Evolutionary conservation across 345 rosid species (phyloP), one percentile per base, ranked within the genome.

Genomic region (Ceriops decandra): DNA sequence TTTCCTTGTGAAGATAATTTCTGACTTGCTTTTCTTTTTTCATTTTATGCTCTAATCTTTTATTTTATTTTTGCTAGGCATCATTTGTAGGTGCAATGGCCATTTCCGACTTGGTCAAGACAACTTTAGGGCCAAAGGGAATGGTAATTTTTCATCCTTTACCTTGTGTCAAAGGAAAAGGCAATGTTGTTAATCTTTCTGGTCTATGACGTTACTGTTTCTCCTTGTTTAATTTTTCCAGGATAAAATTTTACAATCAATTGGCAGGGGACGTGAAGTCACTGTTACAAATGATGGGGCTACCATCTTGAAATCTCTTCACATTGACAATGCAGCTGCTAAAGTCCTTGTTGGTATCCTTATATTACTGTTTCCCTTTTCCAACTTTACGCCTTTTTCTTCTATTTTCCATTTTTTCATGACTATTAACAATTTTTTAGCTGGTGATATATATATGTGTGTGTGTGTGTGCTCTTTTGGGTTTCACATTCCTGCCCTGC

Each of bases 211-310:
- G 2, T 31, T 33, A 20, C 58, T 72, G 62, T 10, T 73, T 77
- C 62, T 69, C 16, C 70, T 52, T 70, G 57, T 62, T 49, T 72
- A 22, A 11, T 73, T 51, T 36, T 1, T 42, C 11, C 74, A 91
- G 98, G 99, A 95, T 83, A 95, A 95, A 77, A 95, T 95, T 74
- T 82, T 91, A 58, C 99, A 95, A 75, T 95, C 99, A 54, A 95
- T 98, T 1, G 97, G 98, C 70, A 84, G 97, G 76, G 96, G 96
- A 33, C 91, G 72, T 61, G 63, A 60, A 16, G 93, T 95, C 30
- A 88, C 96, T 73, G 99, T 91, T 69, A 91, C 98, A 6, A 95
- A 95, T 76, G 99, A 95, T 72, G 99, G 99, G 56, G 98, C 98
- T 36, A 95, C 99, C 70, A 95, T 91, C 77, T 85, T 95, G 52